Base-by-base conservation (phyloP, 495 filamentous ascomycete species). In the Podospora pseudoanserina region DNA sequence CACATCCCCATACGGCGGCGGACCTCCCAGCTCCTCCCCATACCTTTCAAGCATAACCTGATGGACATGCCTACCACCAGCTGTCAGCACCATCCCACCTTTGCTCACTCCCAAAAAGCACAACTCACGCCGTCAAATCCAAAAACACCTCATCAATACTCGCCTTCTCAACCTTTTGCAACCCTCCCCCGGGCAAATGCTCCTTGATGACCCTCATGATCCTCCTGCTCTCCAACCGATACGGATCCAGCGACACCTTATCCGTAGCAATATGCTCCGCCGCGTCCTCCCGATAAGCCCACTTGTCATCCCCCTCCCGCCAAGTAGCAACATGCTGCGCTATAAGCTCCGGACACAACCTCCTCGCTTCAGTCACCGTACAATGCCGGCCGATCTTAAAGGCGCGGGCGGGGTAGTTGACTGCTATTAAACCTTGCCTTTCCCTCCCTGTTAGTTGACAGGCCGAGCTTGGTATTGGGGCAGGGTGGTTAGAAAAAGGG, bases 261-360 rank as follows among this genome's bases (percentile, higher is more conserved):
- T 96, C 90, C 32, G 91, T 94, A 5, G 85, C 88, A 65, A 97
- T 94, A 73, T 90, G 87, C 65, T 85, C 83, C 7, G 79, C 78
- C 5, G 91, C 89, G 75, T 96, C 91, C n/a, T 90, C 86, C 56
- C 89, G 88, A 77, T 99, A 99, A 15, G 88, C 90, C 95, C 95
- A 98, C 71, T 86, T 89, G 63, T 88, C 90, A 53, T 97, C 92
- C 0, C 96, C 96, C 74, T 97, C 93, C 71, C 88, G 87, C 87
- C 96, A 99, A 2, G 94, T 98, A 32, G 95, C 94, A 23, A 99
- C 93, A 79, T 98, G 93, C 78, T 97, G 95, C 56, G 90, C 78
- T 13, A 96, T 87, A 39, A 99, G 82, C 15, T 90, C 84, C 28
- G 95, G 93, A 72, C 96, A 98, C 55, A 91, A 76, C 78, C 95